These are phyloP conservation scores for Panicum hallii DNA, from an alignment of 202 grass and related monocot genomes.

Conservation along the genomic window DNA sequence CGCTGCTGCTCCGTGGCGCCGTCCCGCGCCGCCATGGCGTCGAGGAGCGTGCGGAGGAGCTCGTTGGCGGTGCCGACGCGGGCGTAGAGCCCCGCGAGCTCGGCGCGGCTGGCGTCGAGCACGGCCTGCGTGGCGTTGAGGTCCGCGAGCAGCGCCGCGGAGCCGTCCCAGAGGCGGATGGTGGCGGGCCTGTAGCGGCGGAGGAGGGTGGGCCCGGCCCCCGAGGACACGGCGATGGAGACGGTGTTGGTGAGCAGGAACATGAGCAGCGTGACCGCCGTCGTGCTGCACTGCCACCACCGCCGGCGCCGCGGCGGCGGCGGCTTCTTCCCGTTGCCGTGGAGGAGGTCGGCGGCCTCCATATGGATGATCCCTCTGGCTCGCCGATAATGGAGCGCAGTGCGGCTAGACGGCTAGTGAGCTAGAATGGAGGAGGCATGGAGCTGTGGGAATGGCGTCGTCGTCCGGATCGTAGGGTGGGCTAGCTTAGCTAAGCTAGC, in stretches of 20 bases:
- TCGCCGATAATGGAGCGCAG: no score
- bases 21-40: neutral
- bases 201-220: constrained; percentile 7
- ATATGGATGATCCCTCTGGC: no score
- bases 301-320: neutral
- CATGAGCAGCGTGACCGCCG: constrained; percentile 55
- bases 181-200: constrained; percentile 47
- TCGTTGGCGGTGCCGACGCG: constrained; percentile 51
- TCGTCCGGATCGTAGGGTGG: no score
- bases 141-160: constrained; percentile 52
- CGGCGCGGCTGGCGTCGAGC: constrained; percentile 38
- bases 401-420: no score
- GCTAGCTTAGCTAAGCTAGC: no score
- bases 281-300: constrained; percentile 21
- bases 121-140: constrained; percentile 60
- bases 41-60: constrained; percentile 63
- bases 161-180: constrained; percentile 55
- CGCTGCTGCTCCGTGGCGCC: no score
- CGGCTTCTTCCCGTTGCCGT: constrained; percentile 6
- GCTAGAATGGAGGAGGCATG: no score
- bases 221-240: neutral
- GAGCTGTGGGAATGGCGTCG: no score
- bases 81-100: constrained; percentile 49
- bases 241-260: constrained; percentile 37
- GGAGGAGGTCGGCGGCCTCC: no score